Percentiles rank a stretch among this genome's conserved stretches.
Conservation (phyloP, 208 protist species). For the Acanthamoeba sp. region DNA sequence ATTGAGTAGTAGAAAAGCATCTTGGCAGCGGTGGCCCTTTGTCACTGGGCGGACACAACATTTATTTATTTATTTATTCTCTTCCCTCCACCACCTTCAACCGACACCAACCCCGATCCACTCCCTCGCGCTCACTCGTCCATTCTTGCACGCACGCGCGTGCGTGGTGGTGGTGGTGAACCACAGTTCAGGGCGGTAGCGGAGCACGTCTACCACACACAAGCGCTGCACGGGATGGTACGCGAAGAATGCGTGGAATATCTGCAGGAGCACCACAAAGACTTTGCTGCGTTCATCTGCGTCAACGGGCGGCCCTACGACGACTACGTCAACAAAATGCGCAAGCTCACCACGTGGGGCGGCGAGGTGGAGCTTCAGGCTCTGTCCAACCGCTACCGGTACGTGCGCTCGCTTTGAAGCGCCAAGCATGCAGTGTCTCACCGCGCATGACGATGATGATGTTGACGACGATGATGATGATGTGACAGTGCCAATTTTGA, state of each 20-base stretch:
- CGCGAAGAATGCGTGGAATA: conserved; percentile 40
- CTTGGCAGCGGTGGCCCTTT: too few relatives aligned
- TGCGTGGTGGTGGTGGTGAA: too few relatives aligned
- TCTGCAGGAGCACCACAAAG: conserved; percentile 22
- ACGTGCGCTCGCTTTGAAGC: too few relatives aligned
- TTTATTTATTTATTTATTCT: too few relatives aligned
- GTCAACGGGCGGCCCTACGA: not conserved
- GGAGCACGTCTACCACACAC: conserved; percentile 53
- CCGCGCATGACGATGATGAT: too few relatives aligned
- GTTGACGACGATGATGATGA: too few relatives aligned
- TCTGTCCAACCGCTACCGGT: not conserved
- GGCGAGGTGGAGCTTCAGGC: conserved; percentile 26
- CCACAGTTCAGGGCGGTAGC: conserved; percentile 41
- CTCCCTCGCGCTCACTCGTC: too few relatives aligned
- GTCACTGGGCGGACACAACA: too few relatives aligned
- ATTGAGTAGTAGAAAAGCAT: too few relatives aligned
- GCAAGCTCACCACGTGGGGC: conserved; percentile 27
- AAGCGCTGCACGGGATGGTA: conserved; percentile 12
- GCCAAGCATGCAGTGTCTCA: too few relatives aligned
- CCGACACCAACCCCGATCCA: not conserved
- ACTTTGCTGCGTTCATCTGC: conserved; percentile 31
- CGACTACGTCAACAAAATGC: conserved; percentile 14
- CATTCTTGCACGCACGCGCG: too few relatives aligned
- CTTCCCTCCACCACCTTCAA: too few relatives aligned
- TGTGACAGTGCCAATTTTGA: not conserved